Percentiles rank a stretch among this genome's conserved stretches.
Evolutionary conservation across 305 asterid species (phyloP).

Genomic region (Rubia tinctorum): DNA sequence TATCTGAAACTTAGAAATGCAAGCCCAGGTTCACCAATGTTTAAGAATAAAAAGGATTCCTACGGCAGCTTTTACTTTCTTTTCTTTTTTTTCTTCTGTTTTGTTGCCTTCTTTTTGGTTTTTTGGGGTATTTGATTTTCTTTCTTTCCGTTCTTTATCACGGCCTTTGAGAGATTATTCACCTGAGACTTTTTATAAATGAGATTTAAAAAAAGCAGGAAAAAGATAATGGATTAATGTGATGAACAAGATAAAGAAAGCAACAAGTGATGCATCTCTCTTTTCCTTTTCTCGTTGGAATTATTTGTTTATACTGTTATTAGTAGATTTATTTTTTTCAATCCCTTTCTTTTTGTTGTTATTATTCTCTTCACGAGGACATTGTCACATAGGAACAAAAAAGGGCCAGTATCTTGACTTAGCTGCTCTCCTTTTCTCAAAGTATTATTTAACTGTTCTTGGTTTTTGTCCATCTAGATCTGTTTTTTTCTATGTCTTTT

Average conservation of each 20-base stretch:
- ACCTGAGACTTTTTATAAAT: constrained; percentile 30
- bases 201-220: constrained; percentile 21
- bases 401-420: constrained; percentile 58
- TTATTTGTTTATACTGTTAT: constrained; percentile 29
- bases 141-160: constrained; percentile 14
- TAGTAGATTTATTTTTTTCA: constrained; percentile 22
- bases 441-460: constrained; percentile 30
- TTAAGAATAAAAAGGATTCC: constrained; percentile 42
- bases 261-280: constrained; percentile 29
- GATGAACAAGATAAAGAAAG: constrained; percentile 28
- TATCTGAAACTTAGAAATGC: constrained; percentile 37
- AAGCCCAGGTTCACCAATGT: constrained; percentile 54
- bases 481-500: constrained; percentile 13
- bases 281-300: constrained; percentile 34
- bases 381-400: constrained; percentile 43
- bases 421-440: constrained; percentile 51
- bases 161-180: constrained; percentile 32
- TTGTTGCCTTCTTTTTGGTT: constrained; percentile 13
- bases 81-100: constrained; percentile 26
- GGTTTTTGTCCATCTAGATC: constrained; percentile 14
- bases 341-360: constrained; percentile 17
- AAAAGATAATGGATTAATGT: constrained; percentile 11
- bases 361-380: constrained; percentile 59
- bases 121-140: constrained; percentile 15
- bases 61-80: constrained; percentile 49